phyloP scores from a whole-genome alignment of 1,139 yeast genomes.

The Sugiyamaella neomexicana region DNA sequence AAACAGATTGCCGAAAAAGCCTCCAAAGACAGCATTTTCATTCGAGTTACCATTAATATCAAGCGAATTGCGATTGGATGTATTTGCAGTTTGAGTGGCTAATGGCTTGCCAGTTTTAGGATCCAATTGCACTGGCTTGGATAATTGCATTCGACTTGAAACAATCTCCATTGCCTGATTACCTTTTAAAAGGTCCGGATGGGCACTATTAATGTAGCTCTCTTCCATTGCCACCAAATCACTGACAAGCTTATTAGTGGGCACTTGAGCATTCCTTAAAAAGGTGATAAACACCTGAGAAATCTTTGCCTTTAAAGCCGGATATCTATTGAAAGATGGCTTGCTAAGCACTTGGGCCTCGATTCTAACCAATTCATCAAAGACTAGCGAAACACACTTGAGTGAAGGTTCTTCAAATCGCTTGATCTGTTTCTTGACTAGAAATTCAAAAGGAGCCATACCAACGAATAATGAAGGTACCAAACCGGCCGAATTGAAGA shows the following conservation, averaged over 20 bases:
- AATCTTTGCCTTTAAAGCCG: conserved; percentile 83
- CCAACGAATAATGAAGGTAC: conserved; percentile 97
- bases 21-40: conserved; percentile 44
- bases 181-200: conserved; percentile 93
- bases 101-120: conserved; percentile 71
- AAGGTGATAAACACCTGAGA: conserved; percentile 78
- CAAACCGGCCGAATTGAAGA: conserved; percentile 91
- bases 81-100: conserved; percentile 25
- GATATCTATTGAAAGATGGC: conserved; percentile 84
- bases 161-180: conserved; percentile 94
- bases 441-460: conserved; percentile 93
- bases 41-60: conserved; percentile 28
- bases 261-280: conserved; percentile 74
- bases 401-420: conserved; percentile 96
- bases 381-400: conserved; percentile 86
- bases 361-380: conserved; percentile 92
- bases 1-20: conserved; percentile 94
- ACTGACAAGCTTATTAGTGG: conserved; percentile 80
- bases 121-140: conserved; percentile 77
- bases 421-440: conserved; percentile 89
- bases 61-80: conserved; percentile 16
- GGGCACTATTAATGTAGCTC: conserved; percentile 95
- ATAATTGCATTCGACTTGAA: conserved; percentile 81
- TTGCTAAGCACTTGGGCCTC: conserved; percentile 82
- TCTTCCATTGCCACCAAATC: conserved; percentile 86